These are phyloP conservation scores for Komagataella populi DNA, from an alignment of 805 yeast species.

Conservation along the genomic window DNA sequence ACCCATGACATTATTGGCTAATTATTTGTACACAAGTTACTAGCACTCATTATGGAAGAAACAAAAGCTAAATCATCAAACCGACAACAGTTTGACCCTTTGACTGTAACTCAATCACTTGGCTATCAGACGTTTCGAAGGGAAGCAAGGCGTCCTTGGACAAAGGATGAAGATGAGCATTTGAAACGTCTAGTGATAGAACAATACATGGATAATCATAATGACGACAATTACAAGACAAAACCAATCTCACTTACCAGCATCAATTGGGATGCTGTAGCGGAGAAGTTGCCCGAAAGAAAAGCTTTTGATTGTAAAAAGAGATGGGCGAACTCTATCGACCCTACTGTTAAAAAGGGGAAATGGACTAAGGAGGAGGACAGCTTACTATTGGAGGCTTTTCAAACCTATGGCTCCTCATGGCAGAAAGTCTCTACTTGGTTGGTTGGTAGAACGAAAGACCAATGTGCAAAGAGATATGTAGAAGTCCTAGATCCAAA, in stretches of 20 bases:
- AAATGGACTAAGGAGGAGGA: conserved; percentile 83
- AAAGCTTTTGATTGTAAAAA: conserved; percentile 76
- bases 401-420: conserved; percentile 54
- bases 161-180: conserved; percentile 54
- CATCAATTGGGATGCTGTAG: conserved; percentile 52
- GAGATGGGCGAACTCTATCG: conserved; percentile 77
- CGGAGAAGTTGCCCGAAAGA: conserved; percentile 33
- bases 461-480: conserved; percentile 88
- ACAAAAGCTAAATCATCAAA: neutral
- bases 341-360: conserved; percentile 73
- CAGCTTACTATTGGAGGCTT: conserved; percentile 46
- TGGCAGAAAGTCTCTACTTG: conserved; percentile 77
- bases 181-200: conserved; percentile 29
- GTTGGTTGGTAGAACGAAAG: conserved; percentile 81
- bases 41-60: neutral
- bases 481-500: conserved; percentile 79
- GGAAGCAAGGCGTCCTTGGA: conserved; percentile 58
- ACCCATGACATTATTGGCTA: neutral
- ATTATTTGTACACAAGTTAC: neutral
- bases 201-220: conserved; percentile 11
- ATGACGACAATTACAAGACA: conserved; percentile 8
- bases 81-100: conserved; percentile 23
- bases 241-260: conserved; percentile 21
- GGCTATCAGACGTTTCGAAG: conserved; percentile 66
- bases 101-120: conserved; percentile 52